These are phyloP conservation scores for Myriosclerotinia duriaeana DNA, from an alignment of 2,329 filamentous ascomycete species.

Conservation along the genomic window DNA sequence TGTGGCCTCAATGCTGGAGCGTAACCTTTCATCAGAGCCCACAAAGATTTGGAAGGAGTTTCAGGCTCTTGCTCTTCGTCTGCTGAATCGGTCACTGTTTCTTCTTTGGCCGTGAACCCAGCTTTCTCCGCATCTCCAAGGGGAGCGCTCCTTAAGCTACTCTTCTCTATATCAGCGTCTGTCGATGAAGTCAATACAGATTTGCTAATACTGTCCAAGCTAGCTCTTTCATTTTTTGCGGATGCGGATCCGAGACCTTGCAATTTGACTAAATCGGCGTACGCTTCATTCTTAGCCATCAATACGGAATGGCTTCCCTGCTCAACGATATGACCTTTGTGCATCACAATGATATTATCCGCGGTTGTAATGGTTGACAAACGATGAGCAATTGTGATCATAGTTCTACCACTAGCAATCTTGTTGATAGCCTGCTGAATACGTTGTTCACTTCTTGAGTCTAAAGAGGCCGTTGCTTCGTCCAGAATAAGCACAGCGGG, in stretches of 20 bases:
- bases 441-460: constrained; percentile 85
- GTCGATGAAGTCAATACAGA: constrained; percentile 24
- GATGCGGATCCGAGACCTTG: constrained; percentile 42
- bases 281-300: constrained; percentile 61
- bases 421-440: constrained; percentile 82
- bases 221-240: constrained; percentile 30
- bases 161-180: constrained; percentile 25
- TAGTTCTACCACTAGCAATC: constrained; percentile 77
- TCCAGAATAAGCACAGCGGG: constrained; percentile 59
- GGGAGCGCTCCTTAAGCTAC: background rate
- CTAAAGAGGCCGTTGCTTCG: constrained; percentile 64
- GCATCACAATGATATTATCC: constrained; percentile 78
- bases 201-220: constrained; percentile 24
- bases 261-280: constrained; percentile 65
- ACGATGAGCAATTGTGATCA: constrained; percentile 81
- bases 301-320: constrained; percentile 72
- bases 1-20: constrained; percentile 24
- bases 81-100: background rate
- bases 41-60: constrained; percentile 28
- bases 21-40: constrained; percentile 25
- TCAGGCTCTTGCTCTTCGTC: constrained; percentile 26
- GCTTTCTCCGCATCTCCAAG: constrained; percentile 9
- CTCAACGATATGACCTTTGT: constrained; percentile 71
- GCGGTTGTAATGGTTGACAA: constrained; percentile 88
- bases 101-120: constrained; percentile 7